A percentile compares a stretch with the other conserved stretches of the same genome.
Conservation (phyloP, 78 protist genomes). For the Speleostelium caveatum region DNA sequence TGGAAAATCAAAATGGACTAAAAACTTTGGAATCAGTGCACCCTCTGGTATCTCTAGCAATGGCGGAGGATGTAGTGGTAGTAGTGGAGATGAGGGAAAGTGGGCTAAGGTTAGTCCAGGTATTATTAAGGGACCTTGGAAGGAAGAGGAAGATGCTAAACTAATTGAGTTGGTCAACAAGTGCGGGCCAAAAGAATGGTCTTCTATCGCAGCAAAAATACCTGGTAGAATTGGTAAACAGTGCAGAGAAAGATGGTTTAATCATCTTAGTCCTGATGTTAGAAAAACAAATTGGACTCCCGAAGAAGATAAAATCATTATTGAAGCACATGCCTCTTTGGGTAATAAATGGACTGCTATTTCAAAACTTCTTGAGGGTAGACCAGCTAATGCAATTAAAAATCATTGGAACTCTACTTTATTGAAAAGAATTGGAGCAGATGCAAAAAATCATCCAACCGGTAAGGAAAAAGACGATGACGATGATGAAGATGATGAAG, state of each 20-base stretch:
- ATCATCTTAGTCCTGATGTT: slow-evolving; percentile 91
- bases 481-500: slow-evolving; percentile 43
- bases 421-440: slow-evolving; percentile 67
- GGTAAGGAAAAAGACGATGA: slow-evolving; percentile 8
- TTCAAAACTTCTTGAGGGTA: slow-evolving; percentile 86
- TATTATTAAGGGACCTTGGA: slow-evolving; percentile 75
- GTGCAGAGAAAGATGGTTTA: slow-evolving; percentile 87
- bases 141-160: slow-evolving; percentile 80
- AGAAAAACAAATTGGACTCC: slow-evolving; percentile 88
- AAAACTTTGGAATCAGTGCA: neutral
- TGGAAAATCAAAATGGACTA: slow-evolving; percentile 41
- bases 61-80: neutral
- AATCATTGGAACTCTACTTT: slow-evolving; percentile 95
- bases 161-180: slow-evolving; percentile 50
- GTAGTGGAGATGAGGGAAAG: no score
- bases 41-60: neutral
- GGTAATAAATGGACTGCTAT: slow-evolving; percentile 96
- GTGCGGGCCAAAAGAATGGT: slow-evolving; percentile 82
- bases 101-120: slow-evolving; percentile 29
- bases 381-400: slow-evolving; percentile 95
- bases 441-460: neutral
- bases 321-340: slow-evolving; percentile 72
- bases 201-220: slow-evolving; percentile 74
- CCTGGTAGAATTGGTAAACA: slow-evolving; percentile 85
- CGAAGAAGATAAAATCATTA: slow-evolving; percentile 89